Evolutionary conservation across 371 early-diverging fungal species (phyloP).

Genomic region (Zychaea mexicana): DNA sequence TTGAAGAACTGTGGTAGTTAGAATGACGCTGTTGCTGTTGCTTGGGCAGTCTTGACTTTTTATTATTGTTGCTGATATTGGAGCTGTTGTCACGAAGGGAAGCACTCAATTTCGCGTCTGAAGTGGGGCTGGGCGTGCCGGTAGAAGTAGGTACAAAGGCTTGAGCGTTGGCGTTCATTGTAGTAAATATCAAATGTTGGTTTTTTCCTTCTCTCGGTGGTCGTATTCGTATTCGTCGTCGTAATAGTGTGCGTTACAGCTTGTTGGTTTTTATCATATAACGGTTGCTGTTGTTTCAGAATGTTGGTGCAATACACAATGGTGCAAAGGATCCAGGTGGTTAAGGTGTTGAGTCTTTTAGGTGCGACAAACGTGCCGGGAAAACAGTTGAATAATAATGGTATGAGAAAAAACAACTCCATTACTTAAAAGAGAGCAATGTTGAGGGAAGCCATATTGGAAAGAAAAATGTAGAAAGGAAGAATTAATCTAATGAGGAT

Average conservation of each 20-base stretch:
- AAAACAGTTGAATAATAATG: slow-evolving; percentile 7
- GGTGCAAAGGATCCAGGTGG: too few relatives aligned
- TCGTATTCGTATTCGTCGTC: not conserved
- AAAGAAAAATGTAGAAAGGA: not conserved
- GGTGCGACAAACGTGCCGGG: slow-evolving; percentile 10
- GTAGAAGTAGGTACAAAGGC: slow-evolving; percentile 25
- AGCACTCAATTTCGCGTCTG: slow-evolving; percentile 8
- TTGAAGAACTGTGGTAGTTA: not conserved
- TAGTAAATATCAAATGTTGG: slow-evolving; percentile 1
- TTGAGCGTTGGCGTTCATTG: slow-evolving; percentile 37
- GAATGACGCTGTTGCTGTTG: not conserved
- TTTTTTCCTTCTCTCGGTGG: slow-evolving; percentile 1
- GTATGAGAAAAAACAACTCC: slow-evolving; percentile 12
- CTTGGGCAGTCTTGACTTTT: not conserved
- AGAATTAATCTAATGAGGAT: too few relatives aligned
- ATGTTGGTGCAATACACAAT: not conserved
- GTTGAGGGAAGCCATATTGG: slow-evolving; percentile 29
- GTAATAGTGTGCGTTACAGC: slow-evolving; percentile 4
- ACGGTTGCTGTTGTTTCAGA: not conserved
- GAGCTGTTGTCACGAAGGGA: slow-evolving; percentile 10
- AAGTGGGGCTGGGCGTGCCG: slow-evolving; percentile 13
- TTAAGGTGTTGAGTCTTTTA: not conserved
- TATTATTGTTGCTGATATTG: not conserved
- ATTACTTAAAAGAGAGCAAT: slow-evolving; percentile 24
- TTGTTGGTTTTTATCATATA: not conserved